Evolutionary conservation across 306 rosid species (phyloP), one percentile per base, ranked within the genome.

Genomic region (Abrus precatorius): DNA sequence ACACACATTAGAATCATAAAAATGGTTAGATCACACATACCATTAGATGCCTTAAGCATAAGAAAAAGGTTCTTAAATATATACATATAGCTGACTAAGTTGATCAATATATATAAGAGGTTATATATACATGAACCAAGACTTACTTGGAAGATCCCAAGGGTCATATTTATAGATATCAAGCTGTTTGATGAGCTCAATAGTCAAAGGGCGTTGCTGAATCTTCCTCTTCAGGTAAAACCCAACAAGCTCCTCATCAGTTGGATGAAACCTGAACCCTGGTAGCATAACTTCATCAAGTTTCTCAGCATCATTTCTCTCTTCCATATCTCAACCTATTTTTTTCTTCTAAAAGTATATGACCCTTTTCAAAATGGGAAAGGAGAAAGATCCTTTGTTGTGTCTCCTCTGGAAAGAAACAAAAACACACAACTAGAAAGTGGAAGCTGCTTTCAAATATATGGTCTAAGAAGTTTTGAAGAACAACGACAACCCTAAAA

Each of bases 111-210:
- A 1, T 33, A 32, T 49, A 69, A 69, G 47, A 79, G 5, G 38
- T 9, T 70, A 29, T 78, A 0, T 11, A 20, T 6, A 6, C 27
- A 56, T 62, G 75, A 43, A 27, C 49, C 49, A 66, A 55, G 20
- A 34, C 92, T 87, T 90, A 92, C 99, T 91, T 67, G 99, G 99
- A 77, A 95, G 99, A 90, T 95, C 99, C 99, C 99, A 93, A 12
- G 99, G 99, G 69, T 95, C 98, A 63, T 84, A 84, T 76, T 95
- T 93, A 27, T 95, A 95, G 92, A 95, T 95, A 84, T 95, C 99
- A 30, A 95, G 93, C 72, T 91, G 98, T 71, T 89, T 89, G 66
- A 95, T 95, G 88, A 95, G 96, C 79, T 95, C 97, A 49, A 91
- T 91, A 30, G 97, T 87, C 45, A 95, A 89, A 86, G 97, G 94